Evolutionary conservation across 768 basidiomycete species (phyloP).

Genomic region (Lactifluus volemus): DNA sequence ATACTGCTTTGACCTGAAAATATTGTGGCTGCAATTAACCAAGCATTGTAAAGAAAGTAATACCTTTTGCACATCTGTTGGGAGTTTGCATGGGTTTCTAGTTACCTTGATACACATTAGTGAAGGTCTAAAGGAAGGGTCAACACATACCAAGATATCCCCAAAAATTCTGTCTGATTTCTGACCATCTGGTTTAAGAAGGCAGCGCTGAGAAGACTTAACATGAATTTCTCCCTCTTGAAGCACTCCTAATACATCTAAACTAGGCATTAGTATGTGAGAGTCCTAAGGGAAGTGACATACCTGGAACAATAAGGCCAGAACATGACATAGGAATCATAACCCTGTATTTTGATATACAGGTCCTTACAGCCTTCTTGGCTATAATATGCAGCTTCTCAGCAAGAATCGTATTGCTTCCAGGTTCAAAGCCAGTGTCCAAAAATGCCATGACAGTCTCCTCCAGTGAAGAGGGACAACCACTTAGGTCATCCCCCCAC

Average conservation of each 20-base stretch:
- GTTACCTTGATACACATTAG: constrained; percentile 35
- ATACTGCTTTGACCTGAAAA: constrained; percentile 47
- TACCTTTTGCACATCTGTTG: constrained; percentile 59
- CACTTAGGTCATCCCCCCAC: constrained; percentile 62
- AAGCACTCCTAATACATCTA: constrained; percentile 47
- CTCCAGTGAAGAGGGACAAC: constrained; percentile 48
- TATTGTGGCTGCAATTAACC: background rate
- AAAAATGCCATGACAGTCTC: constrained; percentile 52
- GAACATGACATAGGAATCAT: constrained; percentile 48
- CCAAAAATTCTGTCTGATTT: constrained; percentile 44
- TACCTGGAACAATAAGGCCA: constrained; percentile 57
- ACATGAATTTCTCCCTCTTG: constrained; percentile 49
- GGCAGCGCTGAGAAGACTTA: constrained; percentile 37
- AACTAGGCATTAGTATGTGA: background rate
- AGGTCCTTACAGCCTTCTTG: constrained; percentile 34
- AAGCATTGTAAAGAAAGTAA: constrained; percentile 24
- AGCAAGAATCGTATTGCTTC: constrained; percentile 38
- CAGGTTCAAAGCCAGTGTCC: constrained; percentile 51
- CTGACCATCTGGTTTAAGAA: constrained; percentile 35
- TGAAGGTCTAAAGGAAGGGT: background rate
- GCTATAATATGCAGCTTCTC: constrained; percentile 47
- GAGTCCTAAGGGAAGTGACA: background rate
- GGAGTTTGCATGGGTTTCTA: constrained; percentile 62
- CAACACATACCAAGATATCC: constrained; percentile 41
- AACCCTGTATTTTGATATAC: constrained; percentile 38